phyloP scores from a whole-genome alignment of 1,284 basidiomycete species.

The Ustilago lituana region DNA sequence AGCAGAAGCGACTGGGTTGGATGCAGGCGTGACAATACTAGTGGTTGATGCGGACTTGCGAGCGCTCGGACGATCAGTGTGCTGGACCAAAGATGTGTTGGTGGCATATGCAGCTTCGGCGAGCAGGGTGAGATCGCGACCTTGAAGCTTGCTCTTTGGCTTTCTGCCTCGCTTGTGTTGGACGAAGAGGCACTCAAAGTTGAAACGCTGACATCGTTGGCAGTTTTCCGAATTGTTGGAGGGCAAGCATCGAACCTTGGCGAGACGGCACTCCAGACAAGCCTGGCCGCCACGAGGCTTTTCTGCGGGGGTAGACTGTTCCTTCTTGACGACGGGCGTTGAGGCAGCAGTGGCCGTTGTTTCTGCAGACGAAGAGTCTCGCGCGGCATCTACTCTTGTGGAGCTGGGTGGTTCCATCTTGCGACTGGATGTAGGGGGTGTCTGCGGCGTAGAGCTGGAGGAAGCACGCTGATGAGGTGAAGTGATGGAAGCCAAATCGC shows the following conservation, averaged over 20 bases:
- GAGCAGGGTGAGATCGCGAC: constrained; percentile 41
- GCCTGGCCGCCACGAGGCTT: constrained; percentile 51
- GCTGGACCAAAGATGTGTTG: constrained; percentile 23
- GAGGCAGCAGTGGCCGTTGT: constrained; percentile 4
- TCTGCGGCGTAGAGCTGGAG: constrained; percentile 11
- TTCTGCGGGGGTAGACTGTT: constrained; percentile 22
- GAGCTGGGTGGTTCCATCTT: constrained; percentile 2
- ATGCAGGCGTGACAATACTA: constrained; percentile 1
- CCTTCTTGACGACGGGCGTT: constrained; percentile 11
- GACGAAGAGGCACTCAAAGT: constrained; percentile 48
- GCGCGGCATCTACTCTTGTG: not conserved
- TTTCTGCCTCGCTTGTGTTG: constrained; percentile 49
- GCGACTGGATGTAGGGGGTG: constrained; percentile 2
- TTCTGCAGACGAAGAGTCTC: constrained; percentile 5
- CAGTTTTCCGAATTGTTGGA: constrained; percentile 40
- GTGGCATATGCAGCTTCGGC: constrained; percentile 47
- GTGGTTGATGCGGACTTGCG: constrained; percentile 25
- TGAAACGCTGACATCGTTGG: constrained; percentile 45
- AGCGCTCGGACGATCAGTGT: constrained; percentile 11
- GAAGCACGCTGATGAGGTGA: constrained; percentile 23
- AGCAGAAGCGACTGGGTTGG: constrained; percentile 1
- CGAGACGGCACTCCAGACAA: constrained; percentile 47
- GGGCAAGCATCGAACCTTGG: constrained; percentile 44
- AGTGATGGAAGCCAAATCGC: constrained; percentile 26
- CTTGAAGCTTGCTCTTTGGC: constrained; percentile 50